Conservation (phyloP, 192 early-diverging fungal genomes). For the Glomus cerebriforme region DNA sequence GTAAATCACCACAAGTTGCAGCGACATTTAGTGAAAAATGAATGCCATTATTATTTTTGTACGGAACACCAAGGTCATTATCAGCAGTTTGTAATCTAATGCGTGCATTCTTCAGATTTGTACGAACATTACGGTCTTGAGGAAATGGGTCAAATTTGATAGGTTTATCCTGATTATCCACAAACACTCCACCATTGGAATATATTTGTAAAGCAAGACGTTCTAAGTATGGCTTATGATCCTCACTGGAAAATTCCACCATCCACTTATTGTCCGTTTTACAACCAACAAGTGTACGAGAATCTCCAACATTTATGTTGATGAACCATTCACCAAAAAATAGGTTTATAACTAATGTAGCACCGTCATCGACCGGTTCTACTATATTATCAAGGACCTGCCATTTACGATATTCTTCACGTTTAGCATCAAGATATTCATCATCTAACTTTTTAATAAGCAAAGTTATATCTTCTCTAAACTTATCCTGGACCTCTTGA, state of each 20-base stretch:
- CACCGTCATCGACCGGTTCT: constrained; percentile 54
- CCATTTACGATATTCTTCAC: constrained; percentile 43
- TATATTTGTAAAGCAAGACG: constrained; percentile 56
- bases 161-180: constrained; percentile 57
- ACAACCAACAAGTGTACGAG: constrained; percentile 50
- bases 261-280: constrained; percentile 49
- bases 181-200: constrained; percentile 62
- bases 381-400: constrained; percentile 24
- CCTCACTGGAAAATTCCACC: constrained; percentile 55
- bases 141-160: constrained; percentile 54
- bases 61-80: constrained; percentile 43
- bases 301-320: constrained; percentile 60
- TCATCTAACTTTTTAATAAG: constrained; percentile 52
- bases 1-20: constrained; percentile 57
- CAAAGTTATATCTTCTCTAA: constrained; percentile 47
- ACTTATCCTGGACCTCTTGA: constrained; percentile 40
- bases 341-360: constrained; percentile 56
- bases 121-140: constrained; percentile 52
- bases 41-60: constrained; percentile 39
- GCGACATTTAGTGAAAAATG: constrained; percentile 58
- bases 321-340: constrained; percentile 61
- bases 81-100: constrained; percentile 49
- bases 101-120: constrained; percentile 57
- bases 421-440: constrained; percentile 53
- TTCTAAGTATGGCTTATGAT: constrained; percentile 61